These are phyloP conservation scores for Setaria viridis DNA, from an alignment of 202 grass and related monocot genomes.

Conservation along the genomic window DNA sequence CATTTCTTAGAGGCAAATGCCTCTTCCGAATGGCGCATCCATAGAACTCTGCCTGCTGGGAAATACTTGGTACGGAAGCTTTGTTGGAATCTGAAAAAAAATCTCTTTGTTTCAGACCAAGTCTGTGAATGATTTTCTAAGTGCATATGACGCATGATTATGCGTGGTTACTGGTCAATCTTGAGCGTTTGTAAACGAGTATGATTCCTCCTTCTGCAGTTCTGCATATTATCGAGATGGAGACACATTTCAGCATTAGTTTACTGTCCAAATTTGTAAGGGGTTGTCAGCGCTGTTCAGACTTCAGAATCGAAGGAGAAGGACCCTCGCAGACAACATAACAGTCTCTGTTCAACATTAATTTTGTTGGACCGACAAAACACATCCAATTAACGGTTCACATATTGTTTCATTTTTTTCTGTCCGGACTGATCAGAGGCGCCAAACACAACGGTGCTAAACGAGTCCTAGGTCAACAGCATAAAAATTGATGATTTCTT, in stretches of 20 bases:
- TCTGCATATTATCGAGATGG: neutral
- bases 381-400: neutral
- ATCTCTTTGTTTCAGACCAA: neutral
- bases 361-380: conserved; percentile 24
- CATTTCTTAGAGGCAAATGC: neutral
- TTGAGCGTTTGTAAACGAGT: neutral
- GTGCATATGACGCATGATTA: neutral
- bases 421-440: neutral
- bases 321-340: neutral
- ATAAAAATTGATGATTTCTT: neutral
- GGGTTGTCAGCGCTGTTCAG: neutral
- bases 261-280: neutral
- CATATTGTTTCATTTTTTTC: neutral
- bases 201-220: neutral
- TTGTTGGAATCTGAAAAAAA: neutral
- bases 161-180: conserved; percentile 1
- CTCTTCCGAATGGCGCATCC: neutral
- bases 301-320: neutral
- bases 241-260: conserved; percentile 1
- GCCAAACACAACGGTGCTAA: conserved; percentile 35
- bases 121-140: neutral
- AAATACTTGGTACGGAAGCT: too few relatives aligned
- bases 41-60: neutral
- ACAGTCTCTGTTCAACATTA: neutral
- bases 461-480: conserved; percentile 5